Base-by-base conservation (phyloP, 139 green algal genomes). In the Chlamydomonas urium region DNA sequence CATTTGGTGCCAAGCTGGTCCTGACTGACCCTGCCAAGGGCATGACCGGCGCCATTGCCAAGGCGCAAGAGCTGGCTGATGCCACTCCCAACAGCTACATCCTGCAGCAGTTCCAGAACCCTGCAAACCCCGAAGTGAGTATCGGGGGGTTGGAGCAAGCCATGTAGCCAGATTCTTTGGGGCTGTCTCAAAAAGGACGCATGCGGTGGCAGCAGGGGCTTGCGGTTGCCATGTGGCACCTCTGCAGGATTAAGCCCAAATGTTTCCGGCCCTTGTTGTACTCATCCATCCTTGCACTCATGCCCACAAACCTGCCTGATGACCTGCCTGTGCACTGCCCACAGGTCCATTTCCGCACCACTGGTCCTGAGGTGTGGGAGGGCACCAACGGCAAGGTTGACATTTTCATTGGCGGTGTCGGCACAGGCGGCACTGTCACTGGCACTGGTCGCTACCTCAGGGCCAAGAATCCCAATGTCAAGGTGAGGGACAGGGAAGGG, bases 381-480 rank as follows among this genome's bases (percentile, higher is more conserved):
- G 86, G 2, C 47, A 62, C 53, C 10, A 29, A 62, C 24, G 21
- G 53, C 17, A 31, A 10, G 17, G 80, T 98, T 37, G 94, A 97
- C 84, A 89, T 97, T 37, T 73, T 98, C 4, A 84, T 99, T 32
- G 77, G 79, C 2, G 94, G 92, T 34, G 90, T 98, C 24, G 92
- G 92, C 71, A 97, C 93, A 19, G 93, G 92, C 38, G 95, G 95
- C 56, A 99, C 95, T 47, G 97, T 99, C 82, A 97, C 90, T 29
- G 94, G 95, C 14, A 76, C 79, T 1, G 95, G 95, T 5, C 75
- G 83, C 28, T 98, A 91, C 88, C 89, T 99, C 24, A 93, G 92
- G 76, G 84, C 92, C 78, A 85, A 93, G 75, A 98, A 98, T 66
- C 86, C 92, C 4, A 73, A 86, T 28, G 47, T 91, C 66, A 84